Percentiles rank a stretch among this genome's conserved stretches.
phyloP scores from a whole-genome alignment of 1,139 yeast genomes.

The Magnusiomyces paraingens region DNA sequence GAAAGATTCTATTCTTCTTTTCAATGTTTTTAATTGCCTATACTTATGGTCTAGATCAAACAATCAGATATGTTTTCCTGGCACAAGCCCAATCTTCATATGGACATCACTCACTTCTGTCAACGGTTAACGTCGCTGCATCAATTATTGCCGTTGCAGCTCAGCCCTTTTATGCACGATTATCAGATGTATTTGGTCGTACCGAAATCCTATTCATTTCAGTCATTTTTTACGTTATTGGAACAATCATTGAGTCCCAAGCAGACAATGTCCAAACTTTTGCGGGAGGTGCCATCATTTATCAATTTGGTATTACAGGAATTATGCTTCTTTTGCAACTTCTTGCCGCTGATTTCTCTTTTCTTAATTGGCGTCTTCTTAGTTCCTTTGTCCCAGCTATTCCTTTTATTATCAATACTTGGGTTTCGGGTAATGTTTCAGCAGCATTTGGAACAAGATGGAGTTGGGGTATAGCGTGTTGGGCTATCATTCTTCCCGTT shows the following conservation, averaged over 20 bases:
- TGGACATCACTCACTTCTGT: conserved; percentile 49
- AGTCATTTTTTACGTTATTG: conserved; percentile 56
- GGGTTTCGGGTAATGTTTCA: conserved; percentile 61
- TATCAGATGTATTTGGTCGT: conserved; percentile 68
- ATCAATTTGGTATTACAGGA: conserved; percentile 67
- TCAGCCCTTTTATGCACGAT: conserved; percentile 62
- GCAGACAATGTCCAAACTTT: conserved; percentile 58
- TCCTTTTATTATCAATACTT: conserved; percentile 69
- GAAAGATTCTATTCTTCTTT: conserved; percentile 40
- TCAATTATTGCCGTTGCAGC: conserved; percentile 67
- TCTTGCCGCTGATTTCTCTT: conserved; percentile 58
- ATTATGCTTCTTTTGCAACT: conserved; percentile 50
- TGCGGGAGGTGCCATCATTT: conserved; percentile 69
- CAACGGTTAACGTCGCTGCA: conserved; percentile 59
- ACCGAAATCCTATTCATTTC: conserved; percentile 49
- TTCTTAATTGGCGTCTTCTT: conserved; percentile 63
- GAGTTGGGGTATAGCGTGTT: conserved; percentile 74
- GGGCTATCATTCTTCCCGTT: conserved; percentile 72
- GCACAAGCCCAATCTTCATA: conserved; percentile 53
- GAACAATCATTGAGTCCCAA: conserved; percentile 65
- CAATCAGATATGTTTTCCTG: conserved; percentile 46
- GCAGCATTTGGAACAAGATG: conserved; percentile 40
- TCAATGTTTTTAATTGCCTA: conserved; percentile 56
- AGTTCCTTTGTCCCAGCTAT: conserved; percentile 57
- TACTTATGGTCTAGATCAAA: conserved; percentile 60